Evolutionary conservation across 1,284 basidiomycete genomes (phyloP).

Genomic region (Trichosporon faecale): DNA sequence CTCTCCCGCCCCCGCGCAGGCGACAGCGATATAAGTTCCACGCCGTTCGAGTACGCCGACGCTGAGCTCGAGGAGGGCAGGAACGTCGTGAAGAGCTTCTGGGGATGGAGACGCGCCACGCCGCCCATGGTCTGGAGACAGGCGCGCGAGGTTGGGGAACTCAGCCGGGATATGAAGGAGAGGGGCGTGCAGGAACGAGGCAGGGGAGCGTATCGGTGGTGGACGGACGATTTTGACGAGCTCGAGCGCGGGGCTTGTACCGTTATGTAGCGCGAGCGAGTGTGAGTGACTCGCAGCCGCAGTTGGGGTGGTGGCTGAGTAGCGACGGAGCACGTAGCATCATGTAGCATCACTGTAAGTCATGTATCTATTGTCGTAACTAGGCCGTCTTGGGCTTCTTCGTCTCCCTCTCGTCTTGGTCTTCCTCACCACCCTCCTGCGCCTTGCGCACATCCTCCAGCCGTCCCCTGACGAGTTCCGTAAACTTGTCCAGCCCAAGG

Average conservation of each 20-base stretch:
- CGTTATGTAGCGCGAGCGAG: conserved; percentile 16
- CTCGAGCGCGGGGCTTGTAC: conserved; percentile 25
- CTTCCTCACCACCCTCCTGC: background rate
- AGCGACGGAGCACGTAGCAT: background rate
- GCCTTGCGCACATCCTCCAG: conserved; percentile 9
- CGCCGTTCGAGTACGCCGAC: conserved; percentile 39
- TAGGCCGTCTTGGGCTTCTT: background rate
- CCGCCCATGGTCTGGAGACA: conserved; percentile 32
- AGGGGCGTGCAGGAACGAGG: background rate
- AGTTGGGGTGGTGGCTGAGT: no score
- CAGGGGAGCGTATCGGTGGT: conserved; percentile 6
- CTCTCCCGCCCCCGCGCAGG: conserved; percentile 66
- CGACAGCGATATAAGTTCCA: conserved; percentile 65
- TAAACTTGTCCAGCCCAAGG: conserved; percentile 64
- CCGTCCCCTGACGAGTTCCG: conserved; percentile 60
- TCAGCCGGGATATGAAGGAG: background rate
- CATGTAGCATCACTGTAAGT: background rate
- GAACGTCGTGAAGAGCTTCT: conserved; percentile 78
- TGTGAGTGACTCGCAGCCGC: background rate
- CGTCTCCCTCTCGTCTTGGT: background rate
- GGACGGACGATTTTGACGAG: conserved; percentile 18
- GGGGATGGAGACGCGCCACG: conserved; percentile 79
- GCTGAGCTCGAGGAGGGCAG: conserved; percentile 26
- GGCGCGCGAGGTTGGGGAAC: conserved; percentile 24
- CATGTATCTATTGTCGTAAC: background rate